Percentiles rank a stretch among this genome's conserved stretches.
Conservation (phyloP, 768 basidiomycete genomes). For the Suillus sp. region DNA sequence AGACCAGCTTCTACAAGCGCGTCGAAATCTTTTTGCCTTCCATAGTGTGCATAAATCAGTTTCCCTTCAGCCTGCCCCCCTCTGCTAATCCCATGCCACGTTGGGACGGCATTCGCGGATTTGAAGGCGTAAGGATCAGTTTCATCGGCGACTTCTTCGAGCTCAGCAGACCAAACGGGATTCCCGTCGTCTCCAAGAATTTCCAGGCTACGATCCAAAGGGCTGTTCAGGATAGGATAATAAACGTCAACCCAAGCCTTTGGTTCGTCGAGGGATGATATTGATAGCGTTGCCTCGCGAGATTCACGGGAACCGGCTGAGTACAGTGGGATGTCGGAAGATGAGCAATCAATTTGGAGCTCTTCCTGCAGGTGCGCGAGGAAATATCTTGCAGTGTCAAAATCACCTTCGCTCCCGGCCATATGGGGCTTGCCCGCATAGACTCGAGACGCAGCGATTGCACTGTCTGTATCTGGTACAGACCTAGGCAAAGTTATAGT, state of each 20-base stretch:
- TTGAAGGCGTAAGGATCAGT: constrained; percentile 64
- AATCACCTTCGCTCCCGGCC: constrained; percentile 59
- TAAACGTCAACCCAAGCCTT: constrained; percentile 70
- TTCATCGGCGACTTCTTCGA: constrained; percentile 67
- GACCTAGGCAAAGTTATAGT: constrained; percentile 36
- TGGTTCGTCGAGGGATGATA: constrained; percentile 42
- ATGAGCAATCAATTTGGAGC: constrained; percentile 41
- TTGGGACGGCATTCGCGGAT: constrained; percentile 55
- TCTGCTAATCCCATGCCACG: constrained; percentile 72
- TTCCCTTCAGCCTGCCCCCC: constrained; percentile 68
- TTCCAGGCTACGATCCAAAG: constrained; percentile 56
- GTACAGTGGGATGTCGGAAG: constrained; percentile 45
- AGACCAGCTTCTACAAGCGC: constrained; percentile 52
- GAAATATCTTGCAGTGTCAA: constrained; percentile 58
- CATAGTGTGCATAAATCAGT: constrained; percentile 59
- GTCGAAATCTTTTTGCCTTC: constrained; percentile 65
- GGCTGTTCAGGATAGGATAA: constrained; percentile 74
- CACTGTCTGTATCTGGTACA: constrained; percentile 52
- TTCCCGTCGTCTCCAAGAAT: constrained; percentile 54
- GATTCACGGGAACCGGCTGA: constrained; percentile 59
- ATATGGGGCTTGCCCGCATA: constrained; percentile 60
- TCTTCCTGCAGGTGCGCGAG: constrained; percentile 53
- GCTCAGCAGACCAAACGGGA: constrained; percentile 57
- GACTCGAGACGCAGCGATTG: constrained; percentile 50
- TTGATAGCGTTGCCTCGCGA: constrained; percentile 51